These are phyloP conservation scores for Gossypium sturtianum DNA, from an alignment of 345 rosid genomes.

Conservation along the genomic window DNA sequence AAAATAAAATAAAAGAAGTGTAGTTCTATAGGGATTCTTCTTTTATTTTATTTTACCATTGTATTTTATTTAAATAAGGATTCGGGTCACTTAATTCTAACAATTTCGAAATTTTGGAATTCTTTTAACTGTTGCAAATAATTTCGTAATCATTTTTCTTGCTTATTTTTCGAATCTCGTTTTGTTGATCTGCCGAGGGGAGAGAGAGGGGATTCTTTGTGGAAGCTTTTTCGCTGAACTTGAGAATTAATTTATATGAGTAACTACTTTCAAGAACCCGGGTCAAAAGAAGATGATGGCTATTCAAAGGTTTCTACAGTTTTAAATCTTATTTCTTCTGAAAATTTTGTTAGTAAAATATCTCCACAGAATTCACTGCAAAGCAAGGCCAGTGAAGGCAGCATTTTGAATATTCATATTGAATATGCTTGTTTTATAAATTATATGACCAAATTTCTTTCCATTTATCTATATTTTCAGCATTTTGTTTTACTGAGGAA, in stretches of 20 bases:
- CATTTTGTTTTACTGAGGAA: too few species aligned
- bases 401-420: too few species aligned
- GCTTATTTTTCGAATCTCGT: background rate
- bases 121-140: background rate
- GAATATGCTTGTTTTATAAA: too few species aligned
- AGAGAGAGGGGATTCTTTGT: background rate
- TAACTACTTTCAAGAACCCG: constrained; percentile 29
- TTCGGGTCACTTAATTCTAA: too few species aligned
- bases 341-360: constrained; percentile 17
- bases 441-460: too few species aligned
- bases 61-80: too few species aligned
- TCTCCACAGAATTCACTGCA: constrained; percentile 29
- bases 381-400: constrained; percentile 12
- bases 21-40: too few species aligned
- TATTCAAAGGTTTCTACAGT: constrained; percentile 22
- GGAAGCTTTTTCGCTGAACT: background rate
- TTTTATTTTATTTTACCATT: too few species aligned
- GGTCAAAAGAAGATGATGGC: constrained; percentile 32
- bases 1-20: too few species aligned
- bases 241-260: constrained; percentile 8
- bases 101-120: background rate
- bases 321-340: constrained; percentile 13
- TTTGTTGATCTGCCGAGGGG: constrained; percentile 1
- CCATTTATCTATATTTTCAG: too few species aligned
- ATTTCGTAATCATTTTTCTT: background rate